Evolutionary conservation across 148 eudicot genomes (phyloP), one percentile per base, ranked within the genome.

Genomic region (Fagopyrum esculentum): DNA sequence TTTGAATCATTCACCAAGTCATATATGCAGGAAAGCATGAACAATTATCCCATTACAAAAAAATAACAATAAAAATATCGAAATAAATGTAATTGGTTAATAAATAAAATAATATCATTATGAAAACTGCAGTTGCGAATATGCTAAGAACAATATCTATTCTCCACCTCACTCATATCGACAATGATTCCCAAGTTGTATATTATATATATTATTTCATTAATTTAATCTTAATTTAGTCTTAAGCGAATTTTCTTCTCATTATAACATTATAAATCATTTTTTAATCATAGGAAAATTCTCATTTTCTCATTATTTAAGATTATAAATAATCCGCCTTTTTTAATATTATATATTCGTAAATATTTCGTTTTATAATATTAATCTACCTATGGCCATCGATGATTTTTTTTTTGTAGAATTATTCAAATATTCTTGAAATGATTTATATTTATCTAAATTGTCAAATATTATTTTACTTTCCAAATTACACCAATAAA

Each of bases 81-180:
- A 6, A 4, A 49, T 9, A 66, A 64, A 64, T 10, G 46, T 66
- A 46, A 66, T 66, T 43, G 47, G 71, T 40, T 40, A 17, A 3
- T 40, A 10, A 12, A 40, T 66, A 15, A 40, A 66, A 66, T 66
- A 66, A 66, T 8, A 61, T 40, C 1, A 15, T 4, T 66, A 6
- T 11, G 69, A 63, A 63, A 30, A 17, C 9, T 6, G 61, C 61
- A 56, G 30, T 30, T 7, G 5, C 30, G 71, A 66, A 66, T 66
- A 66, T 66, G 47, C 71, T 22, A 43, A 46, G 71, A 12, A 66
- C 71, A 66, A 40, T 66, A 66, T 66, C 71, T 40, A 66, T 66
- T 66, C 43, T 7, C 19, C 47, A 5, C 71, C 19, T 66, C 71
- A 5, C 71, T 66, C 44, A 63, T 9, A 63, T 60, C 66, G 9